Evolutionary conservation across 257 asterid genomes (phyloP), one percentile per base, ranked within the genome.

Genomic region (Avicennia marina): DNA sequence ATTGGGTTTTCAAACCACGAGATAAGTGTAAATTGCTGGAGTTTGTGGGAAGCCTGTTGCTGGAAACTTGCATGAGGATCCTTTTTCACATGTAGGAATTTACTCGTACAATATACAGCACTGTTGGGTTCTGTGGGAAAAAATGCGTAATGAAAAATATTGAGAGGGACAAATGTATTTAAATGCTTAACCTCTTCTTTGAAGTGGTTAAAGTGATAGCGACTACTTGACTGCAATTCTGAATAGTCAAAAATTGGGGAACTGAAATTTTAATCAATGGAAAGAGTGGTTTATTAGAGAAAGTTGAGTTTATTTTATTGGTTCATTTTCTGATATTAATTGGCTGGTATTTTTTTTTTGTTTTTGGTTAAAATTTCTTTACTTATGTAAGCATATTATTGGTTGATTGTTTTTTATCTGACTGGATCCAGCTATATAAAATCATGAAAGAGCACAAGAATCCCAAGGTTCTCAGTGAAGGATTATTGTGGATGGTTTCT

Each of bases 401-500:
- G 51, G 38, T 61, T 66, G 29, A 60, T 42, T 41, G 40, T 60
- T 50, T 29, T 6, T 32, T 13, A 33, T 66, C 54, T 60, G 56
- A 12, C 62, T 36, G 41, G 41, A 2, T 36, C 13, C 82, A 93
- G 99, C 82, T 89, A 42, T 84, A 72, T 79, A 93, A 81, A 76
- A 86, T 89, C 58, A 84, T 86, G 95, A 93, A 93, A 77, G 97
- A 93, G 78, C 99, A 93, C 79, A 93, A 93, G 78, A 93, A 93
- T 64, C 99, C 99, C 31, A 93, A 93, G 73, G 97, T 93, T 69
- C 95, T 93, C 7, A 93, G 99, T 62, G 99, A 93, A 74, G 99
- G 99, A 64, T 61, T 93, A 63, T 43, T 71, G 70, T 93, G 99
- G 99, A 86, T 93, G 93, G 97, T 89, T 63, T 82, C 93, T 10